Conservation (phyloP, 2,329 filamentous ascomycete species). For the Monosporascus sp. region DNA sequence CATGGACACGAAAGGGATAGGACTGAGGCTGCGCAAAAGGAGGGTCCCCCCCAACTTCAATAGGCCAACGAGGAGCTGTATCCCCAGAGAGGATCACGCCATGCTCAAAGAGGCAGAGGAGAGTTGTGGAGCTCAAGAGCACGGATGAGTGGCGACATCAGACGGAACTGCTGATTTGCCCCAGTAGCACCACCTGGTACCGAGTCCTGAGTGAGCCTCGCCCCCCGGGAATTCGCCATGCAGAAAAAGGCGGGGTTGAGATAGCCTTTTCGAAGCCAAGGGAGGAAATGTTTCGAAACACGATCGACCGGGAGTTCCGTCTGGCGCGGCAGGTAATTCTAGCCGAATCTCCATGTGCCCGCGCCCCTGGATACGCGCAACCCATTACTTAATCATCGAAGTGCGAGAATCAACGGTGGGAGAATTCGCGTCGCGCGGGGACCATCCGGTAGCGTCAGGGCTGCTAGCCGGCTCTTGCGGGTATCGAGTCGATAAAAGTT, state of each 20-base stretch:
- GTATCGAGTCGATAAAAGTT: background rate
- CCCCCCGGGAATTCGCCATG: background rate
- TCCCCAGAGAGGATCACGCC: no score
- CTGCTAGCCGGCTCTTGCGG: no score
- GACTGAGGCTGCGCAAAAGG: no score
- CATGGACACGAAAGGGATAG: no score
- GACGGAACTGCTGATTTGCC: background rate
- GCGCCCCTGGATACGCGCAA: background rate
- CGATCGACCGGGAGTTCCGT: background rate
- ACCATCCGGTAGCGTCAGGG: no score
- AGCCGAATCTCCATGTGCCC: background rate
- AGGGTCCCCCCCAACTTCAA: no score
- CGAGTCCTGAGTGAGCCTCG: background rate
- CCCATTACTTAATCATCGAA: no score
- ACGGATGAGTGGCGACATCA: background rate
- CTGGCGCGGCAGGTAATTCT: background rate
- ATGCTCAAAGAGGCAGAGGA: background rate
- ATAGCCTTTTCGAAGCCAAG: background rate
- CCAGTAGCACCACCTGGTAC: no score
- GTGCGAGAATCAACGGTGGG: no score
- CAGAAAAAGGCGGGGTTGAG: background rate
- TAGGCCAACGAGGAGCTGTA: background rate
- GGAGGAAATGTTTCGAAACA: constrained; percentile 1
- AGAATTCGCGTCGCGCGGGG: background rate
- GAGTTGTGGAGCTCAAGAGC: background rate